Evolutionary conservation across 2,329 filamentous ascomycete species (phyloP), one percentile per base, ranked within the genome.

Genomic region (Raffaelea albimanens): DNA sequence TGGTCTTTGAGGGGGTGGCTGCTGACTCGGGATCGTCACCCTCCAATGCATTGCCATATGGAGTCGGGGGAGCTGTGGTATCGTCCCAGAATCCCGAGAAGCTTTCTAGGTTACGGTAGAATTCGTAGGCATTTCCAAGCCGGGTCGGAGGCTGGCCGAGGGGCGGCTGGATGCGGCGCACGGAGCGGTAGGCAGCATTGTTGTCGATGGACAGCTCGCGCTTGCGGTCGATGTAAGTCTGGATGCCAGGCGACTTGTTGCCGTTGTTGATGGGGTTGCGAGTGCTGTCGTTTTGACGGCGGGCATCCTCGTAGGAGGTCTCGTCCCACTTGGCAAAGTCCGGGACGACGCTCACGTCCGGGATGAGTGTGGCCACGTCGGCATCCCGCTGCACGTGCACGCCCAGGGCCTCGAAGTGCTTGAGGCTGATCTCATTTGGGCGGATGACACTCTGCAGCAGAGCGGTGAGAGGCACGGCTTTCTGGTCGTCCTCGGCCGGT

Each of bases 41-140:
- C 20, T 47, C 20, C 64, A 76, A 75, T 16, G 67, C 59, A 11
- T 29, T 16, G 25, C 14, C 19, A 10, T 13, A 62, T 59, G 3
- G 74, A 73, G 7, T 63, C 29, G 53, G 57, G 5, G 62, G 52
- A 25, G 59, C 40, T 4, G 56, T 77, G 0, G 78, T 75, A 56
- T 83, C 80, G 29, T 80, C 75, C 80, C 80, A 83, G 56, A 71
- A 83, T 1, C 67, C 57, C 2, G 77, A 75, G 57, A 81, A 71
- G 22, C 70, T 59, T 55, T 83, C 80, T 19, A 83, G 66, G 54
- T 78, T 75, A 45, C 76, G 76, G 63, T 75, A 83, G 61, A 83
- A 83, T 60, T 83, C 80, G 55, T 82, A 83, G 5, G 76, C 72
- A 54, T 81, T 82, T 14, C 80, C 80, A 8, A 83, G 62, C 7